These are phyloP conservation scores for Lactifluus pinguis DNA, from an alignment of 768 basidiomycete species.

Conservation along the genomic window DNA sequence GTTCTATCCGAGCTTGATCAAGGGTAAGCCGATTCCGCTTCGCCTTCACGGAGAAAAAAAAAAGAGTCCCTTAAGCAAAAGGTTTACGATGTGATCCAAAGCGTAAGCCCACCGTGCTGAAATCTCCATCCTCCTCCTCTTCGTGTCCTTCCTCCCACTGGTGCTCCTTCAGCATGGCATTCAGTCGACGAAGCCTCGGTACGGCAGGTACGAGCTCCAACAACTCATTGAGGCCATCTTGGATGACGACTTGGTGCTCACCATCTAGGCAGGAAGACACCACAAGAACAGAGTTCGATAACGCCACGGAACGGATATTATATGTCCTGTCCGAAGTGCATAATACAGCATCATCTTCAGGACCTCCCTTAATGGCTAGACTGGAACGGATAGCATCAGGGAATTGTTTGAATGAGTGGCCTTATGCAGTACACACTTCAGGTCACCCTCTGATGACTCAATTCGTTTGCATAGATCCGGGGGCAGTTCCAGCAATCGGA, in stretches of 20 bases:
- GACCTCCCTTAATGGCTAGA: constrained; percentile 65
- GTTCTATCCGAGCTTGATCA: constrained; percentile 47
- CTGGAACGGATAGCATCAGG: constrained; percentile 6
- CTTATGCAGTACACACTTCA: background rate
- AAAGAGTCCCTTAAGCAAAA: background rate
- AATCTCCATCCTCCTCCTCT: constrained; percentile 33
- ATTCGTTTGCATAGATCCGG: constrained; percentile 55
- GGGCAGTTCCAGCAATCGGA: constrained; percentile 66
- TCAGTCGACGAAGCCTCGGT: constrained; percentile 65
- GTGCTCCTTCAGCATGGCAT: constrained; percentile 47
- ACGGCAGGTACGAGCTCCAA: constrained; percentile 74
- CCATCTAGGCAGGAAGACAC: constrained; percentile 39
- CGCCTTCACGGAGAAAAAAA: constrained; percentile 18
- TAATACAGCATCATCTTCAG: constrained; percentile 80
- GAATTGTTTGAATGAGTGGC: constrained; percentile 4
- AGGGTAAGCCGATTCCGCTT: constrained; percentile 41
- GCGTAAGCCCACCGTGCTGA: constrained; percentile 21
- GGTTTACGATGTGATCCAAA: background rate
- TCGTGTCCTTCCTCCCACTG: constrained; percentile 63
- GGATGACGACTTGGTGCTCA: constrained; percentile 50
- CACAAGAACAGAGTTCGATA: constrained; percentile 84
- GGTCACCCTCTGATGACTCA: constrained; percentile 35
- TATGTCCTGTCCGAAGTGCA: constrained; percentile 82
- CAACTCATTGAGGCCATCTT: constrained; percentile 75
- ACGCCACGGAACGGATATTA: constrained; percentile 68